Conservation (phyloP, 805 yeast genomes). For the Wickerhamiella kurtzmanii region DNA sequence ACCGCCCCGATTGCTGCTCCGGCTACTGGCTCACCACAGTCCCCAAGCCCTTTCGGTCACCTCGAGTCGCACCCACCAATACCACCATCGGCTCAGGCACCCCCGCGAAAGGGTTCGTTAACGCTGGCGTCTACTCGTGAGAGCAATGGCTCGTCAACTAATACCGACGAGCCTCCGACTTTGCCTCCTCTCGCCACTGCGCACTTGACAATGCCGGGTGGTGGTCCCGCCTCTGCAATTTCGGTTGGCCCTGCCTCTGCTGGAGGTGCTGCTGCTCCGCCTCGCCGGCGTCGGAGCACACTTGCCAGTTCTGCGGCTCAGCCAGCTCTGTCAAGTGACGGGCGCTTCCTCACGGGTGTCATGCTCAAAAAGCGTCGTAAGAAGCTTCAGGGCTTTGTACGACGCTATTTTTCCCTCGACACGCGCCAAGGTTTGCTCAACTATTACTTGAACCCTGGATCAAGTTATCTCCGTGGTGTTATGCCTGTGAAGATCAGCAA, state of each 20-base stretch:
- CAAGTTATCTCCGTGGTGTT: constrained; percentile 71
- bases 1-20: no score
- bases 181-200: no score
- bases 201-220: no score
- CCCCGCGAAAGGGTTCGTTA: not conserved
- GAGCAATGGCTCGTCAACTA: not conserved
- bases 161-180: no score
- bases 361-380: constrained; percentile 71
- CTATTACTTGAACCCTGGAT: constrained; percentile 59
- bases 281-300: constrained; percentile 9
- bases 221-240: no score
- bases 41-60: no score
- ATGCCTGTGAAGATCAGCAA: constrained; percentile 76
- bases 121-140: not conserved
- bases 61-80: no score
- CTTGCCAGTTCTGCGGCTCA: constrained; percentile 5
- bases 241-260: no score
- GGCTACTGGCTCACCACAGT: not conserved
- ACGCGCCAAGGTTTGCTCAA: constrained; percentile 70
- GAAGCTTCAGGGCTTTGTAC: constrained; percentile 72
- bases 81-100: no score
- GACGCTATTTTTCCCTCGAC: constrained; percentile 73
- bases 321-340: constrained; percentile 17
- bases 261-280: not conserved
- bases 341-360: constrained; percentile 54